A percentile compares a stretch with the other conserved stretches of the same genome.
Evolutionary conservation across 2,329 filamentous ascomycete genomes (phyloP).

Genomic region (Paecilomyces variotii): DNA sequence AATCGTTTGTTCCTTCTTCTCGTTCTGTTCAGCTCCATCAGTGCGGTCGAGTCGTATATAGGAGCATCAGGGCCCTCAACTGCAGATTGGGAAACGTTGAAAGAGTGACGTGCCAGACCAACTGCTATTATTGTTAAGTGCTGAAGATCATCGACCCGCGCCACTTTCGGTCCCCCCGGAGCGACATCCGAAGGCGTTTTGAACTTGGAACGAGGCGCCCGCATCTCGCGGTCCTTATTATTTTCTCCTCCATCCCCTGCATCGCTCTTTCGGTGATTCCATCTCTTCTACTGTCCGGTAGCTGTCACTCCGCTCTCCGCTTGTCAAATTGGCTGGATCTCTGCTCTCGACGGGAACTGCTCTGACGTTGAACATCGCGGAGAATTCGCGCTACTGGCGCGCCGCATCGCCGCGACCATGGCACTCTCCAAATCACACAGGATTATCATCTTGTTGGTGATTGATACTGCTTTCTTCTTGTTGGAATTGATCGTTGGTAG

Average conservation of each 20-base stretch:
- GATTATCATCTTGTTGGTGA: slow-evolving; percentile 85
- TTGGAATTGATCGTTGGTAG: slow-evolving; percentile 71
- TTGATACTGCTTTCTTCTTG: slow-evolving; percentile 84
- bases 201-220: neutral
- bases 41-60: neutral
- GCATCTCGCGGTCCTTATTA: neutral
- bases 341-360: neutral
- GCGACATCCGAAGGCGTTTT: neutral
- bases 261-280: neutral
- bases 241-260: neutral
- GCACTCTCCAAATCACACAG: slow-evolving; percentile 85
- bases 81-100: neutral
- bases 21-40: neutral
- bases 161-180: neutral
- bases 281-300: slow-evolving; percentile 10
- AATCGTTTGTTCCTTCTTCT: neutral
- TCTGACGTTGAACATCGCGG: neutral
- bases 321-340: neutral
- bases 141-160: neutral
- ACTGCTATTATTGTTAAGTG: too few relatives aligned
- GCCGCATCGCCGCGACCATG: slow-evolving; percentile 45
- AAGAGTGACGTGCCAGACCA: neutral
- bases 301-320: slow-evolving; percentile 1
- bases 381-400: slow-evolving; percentile 16
- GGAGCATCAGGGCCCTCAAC: neutral